These are phyloP conservation scores for Ichthyophonus hoferi DNA, from an alignment of 208 protist genomes.

Conservation along the genomic window DNA sequence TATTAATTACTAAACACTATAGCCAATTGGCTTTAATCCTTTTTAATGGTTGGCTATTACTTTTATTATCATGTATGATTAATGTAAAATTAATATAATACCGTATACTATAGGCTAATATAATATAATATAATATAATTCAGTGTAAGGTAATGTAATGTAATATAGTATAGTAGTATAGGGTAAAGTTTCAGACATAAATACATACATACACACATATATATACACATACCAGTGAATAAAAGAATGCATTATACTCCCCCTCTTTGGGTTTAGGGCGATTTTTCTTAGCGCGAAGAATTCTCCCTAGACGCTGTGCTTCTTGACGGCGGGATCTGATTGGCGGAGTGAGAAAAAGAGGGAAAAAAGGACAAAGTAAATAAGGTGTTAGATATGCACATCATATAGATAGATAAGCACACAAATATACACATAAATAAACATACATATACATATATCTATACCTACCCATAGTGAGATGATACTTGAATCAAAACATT, in stretches of 20 bases:
- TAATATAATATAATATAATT: too few species aligned
- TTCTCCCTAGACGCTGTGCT: constrained; percentile 90
- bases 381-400: not conserved
- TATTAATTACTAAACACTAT: too few species aligned
- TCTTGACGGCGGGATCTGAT: constrained; percentile 79
- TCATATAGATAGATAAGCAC: not conserved
- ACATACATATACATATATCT: not conserved
- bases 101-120: too few species aligned
- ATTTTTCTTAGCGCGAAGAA: constrained; percentile 66
- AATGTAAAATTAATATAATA: too few species aligned
- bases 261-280: constrained; percentile 66
- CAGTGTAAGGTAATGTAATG: too few species aligned
- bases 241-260: constrained; percentile 95
- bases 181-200: too few species aligned
- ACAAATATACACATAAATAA: not conserved
- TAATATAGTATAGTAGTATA: too few species aligned
- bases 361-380: not conserved
- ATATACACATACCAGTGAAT: constrained; percentile 73
- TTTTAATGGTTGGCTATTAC: too few species aligned
- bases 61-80: too few species aligned
- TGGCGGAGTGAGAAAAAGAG: not conserved
- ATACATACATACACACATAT: not conserved
- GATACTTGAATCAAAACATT: constrained; percentile 96
- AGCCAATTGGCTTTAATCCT: too few species aligned
- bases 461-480: constrained; percentile 87